phyloP scores from a whole-genome alignment of 768 basidiomycete species.

The Leucogyrophana mollusca region DNA sequence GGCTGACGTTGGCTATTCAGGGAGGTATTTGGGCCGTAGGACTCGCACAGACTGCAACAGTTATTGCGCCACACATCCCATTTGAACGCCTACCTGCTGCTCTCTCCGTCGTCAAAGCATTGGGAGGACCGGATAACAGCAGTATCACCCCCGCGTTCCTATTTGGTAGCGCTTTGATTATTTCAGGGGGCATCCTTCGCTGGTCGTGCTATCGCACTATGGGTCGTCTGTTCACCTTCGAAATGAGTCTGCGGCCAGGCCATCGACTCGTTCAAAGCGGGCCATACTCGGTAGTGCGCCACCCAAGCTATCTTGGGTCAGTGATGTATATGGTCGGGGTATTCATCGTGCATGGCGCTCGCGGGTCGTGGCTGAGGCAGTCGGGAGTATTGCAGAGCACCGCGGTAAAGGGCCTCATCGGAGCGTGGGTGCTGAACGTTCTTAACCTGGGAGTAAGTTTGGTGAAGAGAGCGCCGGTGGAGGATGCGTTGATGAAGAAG shows the following conservation, averaged over 20 bases:
- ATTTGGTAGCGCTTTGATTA: no score
- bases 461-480: constrained; percentile 9
- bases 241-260: constrained; percentile 38
- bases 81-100: no score
- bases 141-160: no score
- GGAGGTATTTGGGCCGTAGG: constrained; percentile 36
- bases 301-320: constrained; percentile 47
- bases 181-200: no score
- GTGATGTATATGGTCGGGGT: constrained; percentile 30
- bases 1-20: constrained; percentile 25
- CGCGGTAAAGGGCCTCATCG: neutral
- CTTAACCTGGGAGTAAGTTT: neutral
- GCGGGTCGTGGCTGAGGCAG: constrained; percentile 33
- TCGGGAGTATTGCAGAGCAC: constrained; percentile 1
- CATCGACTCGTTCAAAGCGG: constrained; percentile 39
- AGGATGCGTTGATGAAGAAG: constrained; percentile 27
- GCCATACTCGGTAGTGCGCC: no score
- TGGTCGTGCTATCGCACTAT: constrained; percentile 24
- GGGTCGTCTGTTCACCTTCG: constrained; percentile 42
- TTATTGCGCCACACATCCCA: no score
- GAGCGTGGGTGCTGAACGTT: neutral
- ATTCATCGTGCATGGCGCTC: neutral
- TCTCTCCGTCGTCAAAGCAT: no score
- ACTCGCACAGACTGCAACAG: constrained; percentile 37
- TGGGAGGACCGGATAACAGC: no score